These are phyloP conservation scores for Lactifluus pinguis DNA, from an alignment of 768 basidiomycete species.

Conservation along the genomic window DNA sequence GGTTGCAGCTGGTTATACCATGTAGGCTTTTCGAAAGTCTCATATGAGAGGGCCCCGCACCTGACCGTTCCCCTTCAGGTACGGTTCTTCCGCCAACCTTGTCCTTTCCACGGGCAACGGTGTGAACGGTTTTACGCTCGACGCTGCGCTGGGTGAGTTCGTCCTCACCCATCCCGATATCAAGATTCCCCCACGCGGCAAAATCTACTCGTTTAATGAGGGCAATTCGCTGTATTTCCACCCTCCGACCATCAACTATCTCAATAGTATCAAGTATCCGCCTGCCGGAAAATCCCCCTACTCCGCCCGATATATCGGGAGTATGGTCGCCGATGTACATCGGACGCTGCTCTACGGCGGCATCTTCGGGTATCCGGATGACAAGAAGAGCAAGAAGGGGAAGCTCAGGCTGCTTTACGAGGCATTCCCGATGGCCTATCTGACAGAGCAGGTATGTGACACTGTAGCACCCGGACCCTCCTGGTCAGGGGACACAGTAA, in stretches of 20 bases:
- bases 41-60: not conserved
- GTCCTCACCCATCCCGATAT: slow-evolving; percentile 98
- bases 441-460: slow-evolving; percentile 75
- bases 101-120: slow-evolving; percentile 92
- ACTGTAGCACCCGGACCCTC: not conserved
- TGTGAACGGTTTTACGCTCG: slow-evolving; percentile 97
- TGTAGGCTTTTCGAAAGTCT: slow-evolving; percentile 42
- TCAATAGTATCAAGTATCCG: slow-evolving; percentile 90
- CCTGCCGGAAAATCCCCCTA: slow-evolving; percentile 72
- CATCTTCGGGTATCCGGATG: slow-evolving; percentile 96
- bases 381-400: slow-evolving; percentile 95
- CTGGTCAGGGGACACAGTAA: not conserved
- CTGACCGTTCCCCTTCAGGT: slow-evolving; percentile 33
- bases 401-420: slow-evolving; percentile 94
- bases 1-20: slow-evolving; percentile 97
- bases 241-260: slow-evolving; percentile 68
- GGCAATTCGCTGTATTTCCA: slow-evolving; percentile 96
- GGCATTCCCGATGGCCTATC: slow-evolving; percentile 95
- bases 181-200: slow-evolving; percentile 85
- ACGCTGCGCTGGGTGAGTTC: slow-evolving; percentile 93
- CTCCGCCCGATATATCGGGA: slow-evolving; percentile 89
- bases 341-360: slow-evolving; percentile 94
- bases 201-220: slow-evolving; percentile 99
- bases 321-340: slow-evolving; percentile 99
- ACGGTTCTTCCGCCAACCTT: slow-evolving; percentile 93